phyloP scores from a whole-genome alignment of 179 eudicot species.

The Heliamphora pulchella region DNA sequence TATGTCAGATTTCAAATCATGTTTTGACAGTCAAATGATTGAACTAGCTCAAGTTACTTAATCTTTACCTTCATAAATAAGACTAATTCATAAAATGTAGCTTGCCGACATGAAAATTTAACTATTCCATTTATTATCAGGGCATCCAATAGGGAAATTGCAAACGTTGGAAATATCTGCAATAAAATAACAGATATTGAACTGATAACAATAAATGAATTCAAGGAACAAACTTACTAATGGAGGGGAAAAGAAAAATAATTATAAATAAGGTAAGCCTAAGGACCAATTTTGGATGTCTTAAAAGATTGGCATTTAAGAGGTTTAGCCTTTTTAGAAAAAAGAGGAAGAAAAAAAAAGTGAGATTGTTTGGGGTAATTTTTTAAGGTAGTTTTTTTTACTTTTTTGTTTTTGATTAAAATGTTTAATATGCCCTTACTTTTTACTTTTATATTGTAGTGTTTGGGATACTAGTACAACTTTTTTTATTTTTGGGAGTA shows the following conservation, averaged over 20 bases:
- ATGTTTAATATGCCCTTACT: too few species aligned
- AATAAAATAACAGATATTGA: neutral
- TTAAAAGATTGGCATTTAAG: too few species aligned
- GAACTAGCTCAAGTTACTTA: neutral
- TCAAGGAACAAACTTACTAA: neutral
- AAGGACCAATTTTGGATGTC: too few species aligned
- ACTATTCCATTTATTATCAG: neutral
- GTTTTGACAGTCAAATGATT: too few species aligned
- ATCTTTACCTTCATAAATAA: neutral
- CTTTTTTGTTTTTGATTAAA: too few species aligned
- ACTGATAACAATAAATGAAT: neutral
- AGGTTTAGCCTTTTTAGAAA: too few species aligned
- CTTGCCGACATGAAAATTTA: neutral
- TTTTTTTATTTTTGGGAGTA: too few species aligned
- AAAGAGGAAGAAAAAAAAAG: too few species aligned
- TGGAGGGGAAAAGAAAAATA: neutral
- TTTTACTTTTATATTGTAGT: too few species aligned
- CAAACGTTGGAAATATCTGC: neutral
- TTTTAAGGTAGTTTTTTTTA: too few species aligned
- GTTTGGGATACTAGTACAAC: too few species aligned
- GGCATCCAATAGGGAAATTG: neutral
- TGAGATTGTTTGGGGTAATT: too few species aligned
- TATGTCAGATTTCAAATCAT: neutral
- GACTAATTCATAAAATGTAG: neutral
- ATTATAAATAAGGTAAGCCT: slow-evolving; percentile 5